These are phyloP conservation scores for Melanopsichium pennsylvanicum DNA, from an alignment of 1,284 basidiomycete genomes.

Conservation along the genomic window DNA sequence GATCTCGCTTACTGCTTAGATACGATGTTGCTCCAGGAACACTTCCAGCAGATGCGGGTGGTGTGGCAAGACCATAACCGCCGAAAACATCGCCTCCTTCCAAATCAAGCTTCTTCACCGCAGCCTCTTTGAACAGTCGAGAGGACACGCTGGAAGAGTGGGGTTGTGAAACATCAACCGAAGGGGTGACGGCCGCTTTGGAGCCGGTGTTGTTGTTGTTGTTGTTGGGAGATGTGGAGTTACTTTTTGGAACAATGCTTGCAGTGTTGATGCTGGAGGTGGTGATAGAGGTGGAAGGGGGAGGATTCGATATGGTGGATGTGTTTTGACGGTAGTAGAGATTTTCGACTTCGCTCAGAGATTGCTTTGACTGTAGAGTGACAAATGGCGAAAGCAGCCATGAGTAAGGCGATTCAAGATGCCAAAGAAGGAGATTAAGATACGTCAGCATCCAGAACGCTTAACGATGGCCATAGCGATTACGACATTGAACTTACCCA, in stretches of 20 bases:
- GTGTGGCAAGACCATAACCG: slow-evolving; percentile 45
- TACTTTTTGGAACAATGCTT: slow-evolving; percentile 5
- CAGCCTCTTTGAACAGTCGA: slow-evolving; percentile 47
- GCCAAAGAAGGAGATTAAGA: background rate
- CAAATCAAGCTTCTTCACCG: slow-evolving; percentile 35
- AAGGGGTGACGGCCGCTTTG: too few species aligned
- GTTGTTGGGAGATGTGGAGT: slow-evolving; percentile 24
- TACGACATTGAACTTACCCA: slow-evolving; percentile 43
- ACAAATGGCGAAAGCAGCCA: too few species aligned
- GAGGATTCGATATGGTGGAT: slow-evolving; percentile 12
- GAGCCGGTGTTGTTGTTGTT: slow-evolving; percentile 15
- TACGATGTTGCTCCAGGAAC: slow-evolving; percentile 32
- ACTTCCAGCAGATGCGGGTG: slow-evolving; percentile 40
- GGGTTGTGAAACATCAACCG: slow-evolving; percentile 8
- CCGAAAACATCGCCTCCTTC: slow-evolving; percentile 48
- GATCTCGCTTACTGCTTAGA: slow-evolving; percentile 27
- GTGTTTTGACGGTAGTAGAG: slow-evolving; percentile 56
- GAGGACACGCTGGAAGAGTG: too few species aligned
- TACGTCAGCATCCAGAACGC: slow-evolving; percentile 5
- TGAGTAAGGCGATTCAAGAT: too few species aligned
- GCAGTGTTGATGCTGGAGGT: background rate
- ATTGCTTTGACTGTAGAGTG: slow-evolving; percentile 51
- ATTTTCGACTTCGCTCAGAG: slow-evolving; percentile 63
- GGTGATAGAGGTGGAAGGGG: background rate
- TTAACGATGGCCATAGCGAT: background rate